A percentile compares a stretch with the other conserved stretches of the same genome.
phyloP scores from a whole-genome alignment of 805 yeast genomes.

The Wickerhamiella sergipiensis region DNA sequence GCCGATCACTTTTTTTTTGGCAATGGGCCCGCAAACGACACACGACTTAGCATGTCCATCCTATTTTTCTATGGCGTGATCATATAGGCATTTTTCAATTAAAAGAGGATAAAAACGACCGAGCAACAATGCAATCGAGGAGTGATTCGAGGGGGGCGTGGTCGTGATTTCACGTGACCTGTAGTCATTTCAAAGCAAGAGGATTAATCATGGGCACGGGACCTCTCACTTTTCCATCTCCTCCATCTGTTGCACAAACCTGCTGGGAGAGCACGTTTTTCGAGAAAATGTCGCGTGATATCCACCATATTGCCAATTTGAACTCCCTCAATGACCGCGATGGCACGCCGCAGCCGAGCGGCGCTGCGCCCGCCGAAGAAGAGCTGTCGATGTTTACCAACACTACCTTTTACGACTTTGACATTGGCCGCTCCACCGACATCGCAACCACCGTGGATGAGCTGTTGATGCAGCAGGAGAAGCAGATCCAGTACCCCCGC shows the following conservation, averaged over 20 bases:
- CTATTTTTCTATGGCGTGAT: too few relatives aligned
- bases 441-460: conserved; percentile 29
- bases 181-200: background rate
- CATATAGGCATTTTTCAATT: too few relatives aligned
- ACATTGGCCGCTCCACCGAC: conserved; percentile 31
- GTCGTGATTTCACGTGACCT: background rate
- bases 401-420: conserved; percentile 32
- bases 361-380: conserved; percentile 19
- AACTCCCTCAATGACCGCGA: conserved; percentile 3
- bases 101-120: too few relatives aligned
- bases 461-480: conserved; percentile 28
- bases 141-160: background rate
- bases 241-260: background rate
- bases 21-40: too few relatives aligned
- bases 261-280: background rate
- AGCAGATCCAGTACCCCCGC: conserved; percentile 23
- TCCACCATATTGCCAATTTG: conserved; percentile 4
- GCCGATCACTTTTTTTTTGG: too few relatives aligned
- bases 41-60: too few relatives aligned
- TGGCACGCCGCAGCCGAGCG: conserved; percentile 6
- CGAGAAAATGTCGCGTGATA: conserved; percentile 1
- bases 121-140: too few relatives aligned
- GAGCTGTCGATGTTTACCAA: conserved; percentile 30
- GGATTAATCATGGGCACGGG: background rate
- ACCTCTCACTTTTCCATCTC: background rate